These are phyloP conservation scores for Quercus wislizeni DNA, from an alignment of 306 rosid species.

Conservation along the genomic window DNA sequence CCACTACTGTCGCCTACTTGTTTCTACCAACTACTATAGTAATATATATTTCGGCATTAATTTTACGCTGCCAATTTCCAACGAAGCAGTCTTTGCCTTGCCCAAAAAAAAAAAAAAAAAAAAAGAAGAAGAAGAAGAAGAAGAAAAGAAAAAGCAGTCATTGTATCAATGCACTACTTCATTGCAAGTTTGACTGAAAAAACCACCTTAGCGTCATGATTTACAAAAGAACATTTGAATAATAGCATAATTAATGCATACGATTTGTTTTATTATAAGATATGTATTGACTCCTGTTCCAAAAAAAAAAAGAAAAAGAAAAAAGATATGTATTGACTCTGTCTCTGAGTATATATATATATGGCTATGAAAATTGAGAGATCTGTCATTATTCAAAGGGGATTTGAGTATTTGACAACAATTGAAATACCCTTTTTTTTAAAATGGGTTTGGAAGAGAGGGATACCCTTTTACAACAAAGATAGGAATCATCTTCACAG, in stretches of 20 bases:
- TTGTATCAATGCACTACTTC: conserved; percentile 1
- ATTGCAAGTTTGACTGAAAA: conserved; percentile 23
- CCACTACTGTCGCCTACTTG: conserved; percentile 11
- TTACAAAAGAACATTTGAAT: not conserved
- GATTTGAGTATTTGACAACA: too few relatives aligned
- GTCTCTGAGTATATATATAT: not conserved
- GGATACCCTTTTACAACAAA: too few relatives aligned
- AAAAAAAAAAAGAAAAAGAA: too few relatives aligned
- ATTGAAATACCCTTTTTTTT: too few relatives aligned
- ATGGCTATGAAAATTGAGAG: too few relatives aligned
- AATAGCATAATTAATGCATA: not conserved
- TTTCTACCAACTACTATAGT: not conserved
- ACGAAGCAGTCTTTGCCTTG: not conserved
- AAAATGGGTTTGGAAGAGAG: too few relatives aligned
- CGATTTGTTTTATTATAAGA: not conserved
- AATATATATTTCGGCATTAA: too few relatives aligned
- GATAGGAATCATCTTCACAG: too few relatives aligned
- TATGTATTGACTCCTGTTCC: not conserved
- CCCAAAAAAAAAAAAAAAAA: too few relatives aligned
- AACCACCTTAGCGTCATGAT: not conserved
- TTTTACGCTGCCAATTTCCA: not conserved
- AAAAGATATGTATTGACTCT: not conserved
- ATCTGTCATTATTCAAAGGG: too few relatives aligned
- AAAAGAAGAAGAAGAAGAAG: too few relatives aligned
- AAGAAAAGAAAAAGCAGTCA: not conserved